Evolutionary conservation across 257 asterid genomes (phyloP).

Genomic region (Forsythia viridissima): DNA sequence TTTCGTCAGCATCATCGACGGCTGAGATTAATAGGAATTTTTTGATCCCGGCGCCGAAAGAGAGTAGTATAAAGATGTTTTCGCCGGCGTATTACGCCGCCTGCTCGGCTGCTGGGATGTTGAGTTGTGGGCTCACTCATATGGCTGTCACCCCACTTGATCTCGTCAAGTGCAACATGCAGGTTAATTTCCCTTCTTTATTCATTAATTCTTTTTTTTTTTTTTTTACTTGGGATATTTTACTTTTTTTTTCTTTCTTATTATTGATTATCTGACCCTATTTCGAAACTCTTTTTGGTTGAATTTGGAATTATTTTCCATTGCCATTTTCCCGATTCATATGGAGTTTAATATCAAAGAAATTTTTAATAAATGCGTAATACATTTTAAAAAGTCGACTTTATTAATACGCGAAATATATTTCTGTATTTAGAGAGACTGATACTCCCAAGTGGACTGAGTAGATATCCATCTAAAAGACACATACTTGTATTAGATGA

Average conservation of each 20-base stretch:
- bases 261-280: neutral
- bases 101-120: constrained; percentile 59
- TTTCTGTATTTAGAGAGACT: too few species aligned
- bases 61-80: constrained; percentile 61
- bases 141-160: constrained; percentile 83
- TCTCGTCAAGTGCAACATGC: constrained; percentile 92
- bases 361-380: too few species aligned
- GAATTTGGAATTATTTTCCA: too few species aligned
- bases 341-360: too few species aligned
- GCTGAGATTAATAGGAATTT: constrained; percentile 23
- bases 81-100: constrained; percentile 70
- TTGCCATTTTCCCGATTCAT: too few species aligned
- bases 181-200: constrained; percentile 36
- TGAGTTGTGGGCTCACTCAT: constrained; percentile 81
- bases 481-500: too few species aligned
- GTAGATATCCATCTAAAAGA: too few species aligned
- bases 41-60: constrained; percentile 63
- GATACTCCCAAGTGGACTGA: too few species aligned
- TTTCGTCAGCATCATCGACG: constrained; percentile 14
- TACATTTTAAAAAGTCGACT: too few species aligned
- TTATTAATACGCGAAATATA: too few species aligned
- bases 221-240: too few species aligned
- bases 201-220: neutral
- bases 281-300: neutral
- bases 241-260: too few species aligned